A percentile compares a stretch with the other conserved stretches of the same genome.
Evolutionary conservation across 2,329 filamentous ascomycete species (phyloP).

Genomic region (Metarhizium humberi): DNA sequence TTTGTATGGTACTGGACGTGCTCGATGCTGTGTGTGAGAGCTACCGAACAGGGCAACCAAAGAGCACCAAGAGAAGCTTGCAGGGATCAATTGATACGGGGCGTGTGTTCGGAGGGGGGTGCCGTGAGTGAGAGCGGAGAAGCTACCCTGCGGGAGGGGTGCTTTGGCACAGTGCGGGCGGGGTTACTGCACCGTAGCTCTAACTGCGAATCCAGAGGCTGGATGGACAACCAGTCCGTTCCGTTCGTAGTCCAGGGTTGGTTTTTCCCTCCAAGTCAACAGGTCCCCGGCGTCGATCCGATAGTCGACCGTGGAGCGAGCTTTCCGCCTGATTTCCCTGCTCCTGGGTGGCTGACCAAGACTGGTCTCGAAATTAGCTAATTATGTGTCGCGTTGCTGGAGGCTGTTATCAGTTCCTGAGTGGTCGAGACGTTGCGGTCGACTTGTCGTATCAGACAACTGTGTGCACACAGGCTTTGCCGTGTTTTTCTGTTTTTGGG

Average conservation of each 20-base stretch:
- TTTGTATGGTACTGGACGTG: constrained; percentile 30
- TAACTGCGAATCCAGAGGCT: background rate
- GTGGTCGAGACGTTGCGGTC: constrained; percentile 2
- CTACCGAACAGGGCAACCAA: background rate
- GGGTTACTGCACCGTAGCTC: background rate
- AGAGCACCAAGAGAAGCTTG: constrained; percentile 5
- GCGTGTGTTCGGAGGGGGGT: constrained; percentile 10
- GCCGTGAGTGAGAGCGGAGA: constrained; percentile 1
- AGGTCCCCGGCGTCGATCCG: background rate
- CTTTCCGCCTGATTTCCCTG: background rate
- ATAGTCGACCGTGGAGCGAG: background rate
- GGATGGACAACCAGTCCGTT: constrained; percentile 3
- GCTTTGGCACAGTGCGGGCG: background rate
- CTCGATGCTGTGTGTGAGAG: background rate
- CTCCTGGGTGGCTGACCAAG: background rate
- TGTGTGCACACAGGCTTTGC: background rate
- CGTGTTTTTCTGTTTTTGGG: background rate
- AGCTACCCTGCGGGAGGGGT: background rate
- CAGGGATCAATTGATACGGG: constrained; percentile 11
- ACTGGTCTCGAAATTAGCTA: constrained; percentile 1
- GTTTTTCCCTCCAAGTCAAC: background rate
- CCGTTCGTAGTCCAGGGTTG: constrained; percentile 10
- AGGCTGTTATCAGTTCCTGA: background rate
- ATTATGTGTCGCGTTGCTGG: background rate
- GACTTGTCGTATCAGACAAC: constrained; percentile 6